Percentiles rank a stretch among this genome's conserved stretches.
These are phyloP conservation scores for Cucurbita pepo DNA, from an alignment of 306 rosid genomes.

Conservation along the genomic window DNA sequence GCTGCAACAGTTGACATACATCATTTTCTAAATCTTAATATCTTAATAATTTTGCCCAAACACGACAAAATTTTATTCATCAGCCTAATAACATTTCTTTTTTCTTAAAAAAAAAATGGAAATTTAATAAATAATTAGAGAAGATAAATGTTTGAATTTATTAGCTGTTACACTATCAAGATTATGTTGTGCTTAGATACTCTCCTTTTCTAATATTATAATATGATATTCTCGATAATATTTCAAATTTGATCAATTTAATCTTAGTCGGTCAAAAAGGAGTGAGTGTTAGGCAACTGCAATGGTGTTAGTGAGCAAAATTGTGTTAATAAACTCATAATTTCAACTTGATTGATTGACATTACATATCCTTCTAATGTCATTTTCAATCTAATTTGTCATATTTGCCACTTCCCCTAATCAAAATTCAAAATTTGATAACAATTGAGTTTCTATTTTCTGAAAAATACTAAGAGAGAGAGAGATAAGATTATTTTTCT, in stretches of 20 bases:
- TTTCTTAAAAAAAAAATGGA: neutral
- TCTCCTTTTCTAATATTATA: too few relatives aligned
- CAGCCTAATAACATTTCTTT: neutral
- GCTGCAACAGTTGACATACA: neutral
- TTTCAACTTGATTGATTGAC: constrained; percentile 1
- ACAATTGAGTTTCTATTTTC: neutral
- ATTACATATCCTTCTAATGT: neutral
- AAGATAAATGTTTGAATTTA: neutral
- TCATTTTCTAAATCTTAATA: neutral
- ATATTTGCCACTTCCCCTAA: neutral
- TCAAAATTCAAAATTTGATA: neutral
- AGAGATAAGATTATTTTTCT: neutral
- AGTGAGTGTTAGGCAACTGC: neutral
- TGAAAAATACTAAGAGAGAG: neutral
- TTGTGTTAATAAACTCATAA: neutral
- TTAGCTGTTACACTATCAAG: too few relatives aligned
- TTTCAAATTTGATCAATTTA: too few relatives aligned
- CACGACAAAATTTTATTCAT: neutral
- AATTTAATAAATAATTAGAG: neutral
- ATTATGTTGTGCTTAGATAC: too few relatives aligned
- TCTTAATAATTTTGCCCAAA: neutral
- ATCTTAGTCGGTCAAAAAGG: neutral
- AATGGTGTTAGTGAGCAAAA: neutral
- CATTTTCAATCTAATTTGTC: constrained; percentile 7
- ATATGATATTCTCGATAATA: too few relatives aligned